phyloP scores from a whole-genome alignment of 306 rosid genomes.

The Vigna unguiculata region DNA sequence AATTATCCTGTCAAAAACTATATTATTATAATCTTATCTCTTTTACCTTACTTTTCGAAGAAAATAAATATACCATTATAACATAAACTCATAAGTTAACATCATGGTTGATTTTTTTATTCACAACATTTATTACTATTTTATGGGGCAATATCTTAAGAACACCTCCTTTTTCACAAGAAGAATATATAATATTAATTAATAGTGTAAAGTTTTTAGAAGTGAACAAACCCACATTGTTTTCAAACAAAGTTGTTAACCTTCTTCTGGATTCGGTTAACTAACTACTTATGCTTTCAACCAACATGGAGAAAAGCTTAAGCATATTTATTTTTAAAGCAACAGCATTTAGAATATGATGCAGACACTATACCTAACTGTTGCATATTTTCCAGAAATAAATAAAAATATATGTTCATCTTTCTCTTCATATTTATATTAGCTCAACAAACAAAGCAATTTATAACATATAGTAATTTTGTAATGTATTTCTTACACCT shows the following conservation, averaged over 20 bases:
- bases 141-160: neutral
- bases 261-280: conserved; percentile 37
- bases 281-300: conserved; percentile 43
- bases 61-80: neutral
- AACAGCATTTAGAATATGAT: conserved; percentile 7
- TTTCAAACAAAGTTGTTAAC: conserved; percentile 25
- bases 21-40: neutral
- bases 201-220: neutral
- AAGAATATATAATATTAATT: neutral
- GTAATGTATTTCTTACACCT: neutral
- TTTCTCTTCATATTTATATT: neutral
- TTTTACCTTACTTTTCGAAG: neutral
- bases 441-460: conserved; percentile 6
- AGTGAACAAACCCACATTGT: neutral
- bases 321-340: conserved; percentile 8
- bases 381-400: neutral
- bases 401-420: neutral
- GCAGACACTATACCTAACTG: conserved; percentile 27
- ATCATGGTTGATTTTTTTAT: no score
- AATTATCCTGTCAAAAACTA: no score
- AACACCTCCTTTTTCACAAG: neutral
- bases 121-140: no score
- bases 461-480: neutral
- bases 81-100: no score
- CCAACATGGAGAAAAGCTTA: conserved; percentile 36